Evolutionary conservation across 192 early-diverging fungal species (phyloP).

Genomic region (Rhizophagus clarus): DNA sequence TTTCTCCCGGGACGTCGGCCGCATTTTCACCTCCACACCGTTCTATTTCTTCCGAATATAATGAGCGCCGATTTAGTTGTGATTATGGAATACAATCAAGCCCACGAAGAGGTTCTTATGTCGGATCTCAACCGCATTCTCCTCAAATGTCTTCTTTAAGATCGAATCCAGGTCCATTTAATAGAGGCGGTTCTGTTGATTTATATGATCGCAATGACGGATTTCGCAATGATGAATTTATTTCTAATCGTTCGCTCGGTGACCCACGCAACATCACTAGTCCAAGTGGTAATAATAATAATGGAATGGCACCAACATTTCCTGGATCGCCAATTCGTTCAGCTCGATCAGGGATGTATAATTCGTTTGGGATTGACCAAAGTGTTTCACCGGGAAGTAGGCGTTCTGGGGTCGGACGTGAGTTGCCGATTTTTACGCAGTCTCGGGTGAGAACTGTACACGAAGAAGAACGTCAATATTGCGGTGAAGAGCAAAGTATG

Average conservation of each 20-base stretch:
- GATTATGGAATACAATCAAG: conserved; percentile 9
- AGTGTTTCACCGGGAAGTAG: background rate
- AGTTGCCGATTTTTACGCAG: background rate
- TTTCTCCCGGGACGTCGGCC: background rate
- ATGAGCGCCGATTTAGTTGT: conserved; percentile 19
- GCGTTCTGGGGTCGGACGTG: background rate
- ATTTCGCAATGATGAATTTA: conserved; percentile 17
- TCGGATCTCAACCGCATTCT: background rate
- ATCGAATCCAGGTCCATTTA: background rate
- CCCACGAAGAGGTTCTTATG: conserved; percentile 5
- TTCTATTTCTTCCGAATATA: conserved; percentile 11
- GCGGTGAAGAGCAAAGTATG: background rate
- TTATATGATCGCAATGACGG: conserved; percentile 4
- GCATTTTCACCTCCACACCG: conserved; percentile 1
- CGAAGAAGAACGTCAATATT: background rate
- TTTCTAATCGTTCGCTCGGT: background rate
- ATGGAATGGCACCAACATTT: background rate
- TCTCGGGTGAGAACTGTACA: background rate
- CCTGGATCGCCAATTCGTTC: background rate
- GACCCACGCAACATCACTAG: background rate
- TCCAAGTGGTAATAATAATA: background rate
- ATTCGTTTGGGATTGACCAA: background rate
- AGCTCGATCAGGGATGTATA: background rate
- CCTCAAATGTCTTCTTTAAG: background rate
- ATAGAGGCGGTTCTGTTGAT: background rate